Conservation (phyloP, 306 rosid species). For the Corylus avellana region DNA sequence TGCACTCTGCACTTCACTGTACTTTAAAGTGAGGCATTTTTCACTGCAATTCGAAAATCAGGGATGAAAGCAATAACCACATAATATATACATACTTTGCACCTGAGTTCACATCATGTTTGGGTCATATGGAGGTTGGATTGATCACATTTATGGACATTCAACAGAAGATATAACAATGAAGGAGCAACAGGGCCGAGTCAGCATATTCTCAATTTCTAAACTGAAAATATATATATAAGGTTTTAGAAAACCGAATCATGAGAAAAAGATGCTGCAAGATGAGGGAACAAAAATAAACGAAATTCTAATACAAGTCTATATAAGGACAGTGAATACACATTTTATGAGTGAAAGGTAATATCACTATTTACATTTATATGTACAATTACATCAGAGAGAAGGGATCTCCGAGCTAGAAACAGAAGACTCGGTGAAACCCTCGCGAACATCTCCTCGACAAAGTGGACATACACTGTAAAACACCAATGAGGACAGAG, state of each 20-base stretch:
- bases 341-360: not conserved
- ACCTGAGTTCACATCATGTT: not conserved
- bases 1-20: no score
- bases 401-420: conserved; percentile 54
- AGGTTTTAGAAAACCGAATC: conserved; percentile 6
- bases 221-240: not conserved
- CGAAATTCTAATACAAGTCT: conserved; percentile 9
- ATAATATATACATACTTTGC: not conserved
- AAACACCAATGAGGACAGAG: not conserved
- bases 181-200: not conserved
- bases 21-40: no score
- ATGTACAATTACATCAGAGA: conserved; percentile 49
- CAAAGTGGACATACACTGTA: conserved; percentile 95
- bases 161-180: not conserved
- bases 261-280: conserved; percentile 13
- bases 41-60: no score
- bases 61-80: not conserved
- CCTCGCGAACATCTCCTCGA: conserved; percentile 89
- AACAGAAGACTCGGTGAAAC: conserved; percentile 44
- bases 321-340: not conserved
- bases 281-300: not conserved
- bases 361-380: conserved; percentile 47
- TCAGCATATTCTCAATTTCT: conserved; percentile 8
- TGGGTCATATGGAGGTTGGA: not conserved
- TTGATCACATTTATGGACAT: not conserved